Evolutionary conservation across 495 filamentous ascomycete species (phyloP), one percentile per base, ranked within the genome.

Genomic region (Penicillium lividum): DNA sequence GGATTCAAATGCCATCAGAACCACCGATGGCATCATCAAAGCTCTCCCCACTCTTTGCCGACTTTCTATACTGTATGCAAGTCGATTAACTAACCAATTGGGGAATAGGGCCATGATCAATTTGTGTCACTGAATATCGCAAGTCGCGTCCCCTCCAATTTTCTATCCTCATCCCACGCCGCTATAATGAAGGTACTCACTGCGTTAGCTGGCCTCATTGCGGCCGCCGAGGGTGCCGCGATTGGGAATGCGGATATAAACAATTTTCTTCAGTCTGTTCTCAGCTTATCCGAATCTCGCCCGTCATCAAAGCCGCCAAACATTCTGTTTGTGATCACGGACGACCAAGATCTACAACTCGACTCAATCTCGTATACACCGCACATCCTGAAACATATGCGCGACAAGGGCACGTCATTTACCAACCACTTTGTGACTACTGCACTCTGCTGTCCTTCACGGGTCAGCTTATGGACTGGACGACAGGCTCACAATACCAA

Each of bases 401-500:
- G 73, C 15, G 68, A 80, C n/a, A 64, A 81, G 30, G 86, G 86
- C 5, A 82, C 81, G 5, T 75, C 73, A 1, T 88, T 80, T 58
- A 71, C 69, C 46, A 77, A 79, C 50, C 86, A 89, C 63, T 88
- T 83, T 56, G 82, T 82, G 56, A 85, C 85, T 1, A 86, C 81
- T 2, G 78, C 86, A 11, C 71, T 87, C 11, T 89, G 86, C 66
- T 89, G 86, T 43, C 86, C 86, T 0, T 82, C 84, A 3, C 73
- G 86, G 11, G 85, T 87, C 0, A 84, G 78, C 18, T 63, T 89
- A 5, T 84, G 76, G 84, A 89, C 86, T 0, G 88, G 88, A 15
- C 82, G 83, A 60, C 77, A 81, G 36, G 84, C 86, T 1, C 88
- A 91, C 67, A 91, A 90, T 63, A 89, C 87, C 16, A 91, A 91